phyloP scores from a whole-genome alignment of 768 basidiomycete genomes.

The Holtermanniella nyarrowii region DNA sequence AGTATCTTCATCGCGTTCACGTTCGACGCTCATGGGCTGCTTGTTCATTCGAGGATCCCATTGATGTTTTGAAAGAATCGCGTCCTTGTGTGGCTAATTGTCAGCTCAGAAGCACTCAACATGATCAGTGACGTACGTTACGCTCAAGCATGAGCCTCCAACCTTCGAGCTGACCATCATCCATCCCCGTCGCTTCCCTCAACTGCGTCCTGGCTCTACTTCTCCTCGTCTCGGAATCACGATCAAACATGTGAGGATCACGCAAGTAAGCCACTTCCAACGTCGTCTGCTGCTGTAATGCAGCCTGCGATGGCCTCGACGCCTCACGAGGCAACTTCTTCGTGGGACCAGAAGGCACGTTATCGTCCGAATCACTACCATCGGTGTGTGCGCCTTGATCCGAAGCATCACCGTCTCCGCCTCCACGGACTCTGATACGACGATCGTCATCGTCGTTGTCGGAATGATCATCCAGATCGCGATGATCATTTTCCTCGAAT shows the following conservation, averaged over 20 bases:
- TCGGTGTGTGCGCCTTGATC: slow-evolving; percentile 13
- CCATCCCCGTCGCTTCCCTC: slow-evolving; percentile 56
- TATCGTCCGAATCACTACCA: background rate
- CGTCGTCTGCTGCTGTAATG: slow-evolving; percentile 47
- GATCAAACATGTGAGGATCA: slow-evolving; percentile 64
- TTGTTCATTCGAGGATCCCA: slow-evolving; percentile 1
- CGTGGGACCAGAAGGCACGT: background rate
- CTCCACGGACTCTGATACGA: slow-evolving; percentile 7
- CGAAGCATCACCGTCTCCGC: slow-evolving; percentile 42
- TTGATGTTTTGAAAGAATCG: slow-evolving; percentile 22
- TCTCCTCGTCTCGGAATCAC: slow-evolving; percentile 62
- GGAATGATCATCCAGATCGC: slow-evolving; percentile 3
- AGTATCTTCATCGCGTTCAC: slow-evolving; percentile 41
- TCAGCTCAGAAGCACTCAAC: background rate
- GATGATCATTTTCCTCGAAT: background rate
- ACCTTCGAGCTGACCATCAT: slow-evolving; percentile 79
- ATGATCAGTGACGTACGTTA: slow-evolving; percentile 51
- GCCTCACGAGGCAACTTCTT: background rate
- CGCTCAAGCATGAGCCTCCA: slow-evolving; percentile 84
- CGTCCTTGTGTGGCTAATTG: slow-evolving; percentile 30
- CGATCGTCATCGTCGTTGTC: slow-evolving; percentile 11
- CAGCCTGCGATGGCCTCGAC: background rate
- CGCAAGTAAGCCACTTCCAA: slow-evolving; percentile 68
- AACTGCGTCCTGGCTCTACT: slow-evolving; percentile 59
- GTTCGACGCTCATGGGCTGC: slow-evolving; percentile 12